Evolutionary conservation across 2,329 filamentous ascomycete genomes (phyloP).

Genomic region (Fusarium papillatum): DNA sequence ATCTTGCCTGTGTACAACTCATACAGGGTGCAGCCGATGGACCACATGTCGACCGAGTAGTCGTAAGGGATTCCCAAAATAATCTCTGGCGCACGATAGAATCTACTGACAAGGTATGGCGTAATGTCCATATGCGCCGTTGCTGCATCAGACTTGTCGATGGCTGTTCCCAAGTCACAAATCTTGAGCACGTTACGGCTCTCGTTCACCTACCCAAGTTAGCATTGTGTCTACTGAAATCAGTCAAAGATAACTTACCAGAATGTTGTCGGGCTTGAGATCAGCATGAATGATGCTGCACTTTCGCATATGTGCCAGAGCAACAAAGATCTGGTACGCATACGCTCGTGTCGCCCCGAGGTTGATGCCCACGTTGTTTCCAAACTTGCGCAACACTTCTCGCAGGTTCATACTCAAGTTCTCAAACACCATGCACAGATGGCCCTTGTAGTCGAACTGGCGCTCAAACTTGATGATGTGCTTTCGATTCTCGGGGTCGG

Average conservation of each 20-base stretch:
- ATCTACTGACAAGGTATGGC: slow-evolving; percentile 95
- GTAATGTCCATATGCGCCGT: slow-evolving; percentile 86
- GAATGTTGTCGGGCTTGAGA: slow-evolving; percentile 96
- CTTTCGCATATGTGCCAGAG: slow-evolving; percentile 88
- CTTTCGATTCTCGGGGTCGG: slow-evolving; percentile 90
- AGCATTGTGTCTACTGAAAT: slow-evolving; percentile 7
- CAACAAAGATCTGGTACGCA: slow-evolving; percentile 94
- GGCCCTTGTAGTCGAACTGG: slow-evolving; percentile 93
- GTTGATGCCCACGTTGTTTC: slow-evolving; percentile 93
- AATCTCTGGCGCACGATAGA: slow-evolving; percentile 97
- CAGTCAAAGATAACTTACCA: slow-evolving; percentile 66
- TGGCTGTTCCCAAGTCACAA: slow-evolving; percentile 96
- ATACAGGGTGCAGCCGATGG: slow-evolving; percentile 96
- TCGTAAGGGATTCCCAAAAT: slow-evolving; percentile 98
- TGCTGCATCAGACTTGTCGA: slow-evolving; percentile 83
- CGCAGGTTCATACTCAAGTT: slow-evolving; percentile 94
- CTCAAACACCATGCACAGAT: slow-evolving; percentile 97
- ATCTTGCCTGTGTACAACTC: slow-evolving; percentile 99
- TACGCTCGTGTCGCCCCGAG: slow-evolving; percentile 89
- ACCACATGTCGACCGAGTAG: slow-evolving; percentile 97
- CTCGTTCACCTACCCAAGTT: slow-evolving; percentile 75
- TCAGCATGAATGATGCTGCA: slow-evolving; percentile 97
- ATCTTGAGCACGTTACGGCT: slow-evolving; percentile 89
- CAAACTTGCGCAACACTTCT: slow-evolving; percentile 95
- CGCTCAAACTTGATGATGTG: slow-evolving; percentile 91